Conservation (phyloP, 768 basidiomycete species). For the Russula griseocarnosa region DNA sequence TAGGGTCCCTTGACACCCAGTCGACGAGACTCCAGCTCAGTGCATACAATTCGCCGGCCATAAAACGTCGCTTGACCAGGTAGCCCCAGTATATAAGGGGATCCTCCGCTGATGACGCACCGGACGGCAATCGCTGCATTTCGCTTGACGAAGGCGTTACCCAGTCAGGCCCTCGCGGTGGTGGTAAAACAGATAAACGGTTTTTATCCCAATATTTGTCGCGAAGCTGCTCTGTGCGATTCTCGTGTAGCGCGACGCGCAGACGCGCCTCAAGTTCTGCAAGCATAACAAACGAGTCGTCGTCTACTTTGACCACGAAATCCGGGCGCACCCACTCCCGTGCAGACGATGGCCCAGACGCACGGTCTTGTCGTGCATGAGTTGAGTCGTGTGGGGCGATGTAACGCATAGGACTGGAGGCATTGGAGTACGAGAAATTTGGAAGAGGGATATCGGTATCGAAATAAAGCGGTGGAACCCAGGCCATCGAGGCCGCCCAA, state of each 20-base stretch:
- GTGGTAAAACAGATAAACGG: background rate
- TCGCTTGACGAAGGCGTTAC: background rate
- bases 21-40: conserved; percentile 84
- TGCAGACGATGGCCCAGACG: conserved; percentile 41
- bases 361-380: conserved; percentile 49
- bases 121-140: conserved; percentile 12
- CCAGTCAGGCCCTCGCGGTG: background rate
- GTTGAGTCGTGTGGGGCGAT: conserved; percentile 73
- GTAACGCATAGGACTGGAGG: conserved; percentile 50
- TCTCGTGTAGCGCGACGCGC: conserved; percentile 62
- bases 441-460: conserved; percentile 44
- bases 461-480: conserved; percentile 76
- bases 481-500: conserved; percentile 89
- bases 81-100: conserved; percentile 87
- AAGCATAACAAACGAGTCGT: conserved; percentile 93
- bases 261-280: conserved; percentile 90
- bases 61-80: conserved; percentile 87
- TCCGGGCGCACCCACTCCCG: conserved; percentile 81
- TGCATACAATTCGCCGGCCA: conserved; percentile 93
- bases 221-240: background rate
- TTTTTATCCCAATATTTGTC: background rate
- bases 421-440: conserved; percentile 62
- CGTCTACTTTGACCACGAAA: conserved; percentile 91
- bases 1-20: conserved; percentile 76
- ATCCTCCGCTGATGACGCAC: conserved; percentile 39